Evolutionary conservation across 208 protist species (phyloP).

Genomic region (Trypanosoma caninum): DNA sequence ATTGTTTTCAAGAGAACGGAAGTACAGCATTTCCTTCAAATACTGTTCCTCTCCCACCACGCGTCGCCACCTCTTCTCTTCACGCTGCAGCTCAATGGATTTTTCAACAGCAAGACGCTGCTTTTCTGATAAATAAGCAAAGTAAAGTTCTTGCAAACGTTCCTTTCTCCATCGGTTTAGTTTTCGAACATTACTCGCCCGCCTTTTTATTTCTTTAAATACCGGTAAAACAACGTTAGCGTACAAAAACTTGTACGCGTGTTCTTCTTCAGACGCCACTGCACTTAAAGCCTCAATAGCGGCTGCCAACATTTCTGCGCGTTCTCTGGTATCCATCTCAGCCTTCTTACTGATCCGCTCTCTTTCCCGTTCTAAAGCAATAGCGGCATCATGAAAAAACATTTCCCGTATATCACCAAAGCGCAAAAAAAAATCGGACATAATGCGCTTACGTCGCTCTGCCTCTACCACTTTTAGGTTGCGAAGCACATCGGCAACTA

Average conservation of each 20-base stretch:
- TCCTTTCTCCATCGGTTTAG: conserved; percentile 1
- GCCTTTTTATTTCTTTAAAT: neutral
- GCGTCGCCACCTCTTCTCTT: conserved; percentile 10
- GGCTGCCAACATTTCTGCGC: neutral
- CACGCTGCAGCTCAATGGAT: neutral
- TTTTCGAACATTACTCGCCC: neutral
- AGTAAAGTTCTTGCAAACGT: conserved; percentile 6
- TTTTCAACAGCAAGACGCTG: conserved; percentile 6
- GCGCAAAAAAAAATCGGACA: neutral
- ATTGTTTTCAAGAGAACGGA: neutral
- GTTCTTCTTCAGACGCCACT: neutral
- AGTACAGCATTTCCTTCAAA: conserved; percentile 16
- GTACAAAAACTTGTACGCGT: neutral
- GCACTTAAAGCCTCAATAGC: neutral
- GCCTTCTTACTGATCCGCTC: conserved; percentile 1
- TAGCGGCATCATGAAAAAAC: conserved; percentile 2
- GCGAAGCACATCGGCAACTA: conserved; percentile 15
- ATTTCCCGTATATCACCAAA: conserved; percentile 1
- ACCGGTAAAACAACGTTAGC: conserved; percentile 1
- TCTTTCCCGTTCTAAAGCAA: conserved; percentile 1
- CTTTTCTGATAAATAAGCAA: neutral
- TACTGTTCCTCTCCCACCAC: conserved; percentile 12
- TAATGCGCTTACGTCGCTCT: neutral
- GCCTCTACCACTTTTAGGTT: conserved; percentile 18
- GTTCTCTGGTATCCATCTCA: conserved; percentile 1